These are phyloP conservation scores for Metschnikowia baotianmanensis DNA, from an alignment of 805 yeast genomes.

Conservation along the genomic window DNA sequence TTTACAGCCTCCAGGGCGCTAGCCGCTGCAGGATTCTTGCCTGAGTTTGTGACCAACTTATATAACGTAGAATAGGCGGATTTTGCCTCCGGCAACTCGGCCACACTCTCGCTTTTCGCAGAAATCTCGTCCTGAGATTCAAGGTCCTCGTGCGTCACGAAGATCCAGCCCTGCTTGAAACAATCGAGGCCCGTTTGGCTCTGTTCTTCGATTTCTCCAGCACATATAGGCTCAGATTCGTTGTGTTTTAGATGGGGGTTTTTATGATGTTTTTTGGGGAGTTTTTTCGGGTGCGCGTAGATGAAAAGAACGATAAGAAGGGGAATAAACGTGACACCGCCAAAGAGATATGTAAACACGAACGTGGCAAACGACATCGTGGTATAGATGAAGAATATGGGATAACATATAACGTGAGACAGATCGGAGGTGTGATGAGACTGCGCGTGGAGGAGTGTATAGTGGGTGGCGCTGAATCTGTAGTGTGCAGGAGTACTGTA, in stretches of 20 bases:
- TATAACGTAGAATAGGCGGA: constrained; percentile 62
- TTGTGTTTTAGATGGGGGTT: too few species aligned
- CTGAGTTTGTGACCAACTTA: constrained; percentile 46
- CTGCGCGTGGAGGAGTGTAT: too few species aligned
- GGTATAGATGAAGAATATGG: not conserved
- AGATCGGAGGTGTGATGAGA: too few species aligned
- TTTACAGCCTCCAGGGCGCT: not conserved
- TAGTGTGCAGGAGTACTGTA: too few species aligned
- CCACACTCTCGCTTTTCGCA: constrained; percentile 43
- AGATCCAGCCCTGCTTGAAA: constrained; percentile 71
- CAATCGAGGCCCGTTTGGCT: constrained; percentile 62
- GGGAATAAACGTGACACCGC: constrained; percentile 83
- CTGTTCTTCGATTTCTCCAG: constrained; percentile 64
- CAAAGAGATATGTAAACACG: constrained; percentile 57
- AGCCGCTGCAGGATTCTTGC: constrained; percentile 1
- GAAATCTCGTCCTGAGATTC: constrained; percentile 46
- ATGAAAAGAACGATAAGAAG: constrained; percentile 40
- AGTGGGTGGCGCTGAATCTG: too few species aligned
- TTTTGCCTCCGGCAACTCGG: constrained; percentile 41
- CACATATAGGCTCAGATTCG: constrained; percentile 42
- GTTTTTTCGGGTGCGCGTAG: constrained; percentile 38
- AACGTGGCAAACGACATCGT: constrained; percentile 21
- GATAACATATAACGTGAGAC: too few species aligned
- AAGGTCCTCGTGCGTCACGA: constrained; percentile 74
- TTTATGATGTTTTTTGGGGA: constrained; percentile 15